Evolutionary conservation across 139 green algal genomes (phyloP).

Genomic region (Chlorella ohadii): DNA sequence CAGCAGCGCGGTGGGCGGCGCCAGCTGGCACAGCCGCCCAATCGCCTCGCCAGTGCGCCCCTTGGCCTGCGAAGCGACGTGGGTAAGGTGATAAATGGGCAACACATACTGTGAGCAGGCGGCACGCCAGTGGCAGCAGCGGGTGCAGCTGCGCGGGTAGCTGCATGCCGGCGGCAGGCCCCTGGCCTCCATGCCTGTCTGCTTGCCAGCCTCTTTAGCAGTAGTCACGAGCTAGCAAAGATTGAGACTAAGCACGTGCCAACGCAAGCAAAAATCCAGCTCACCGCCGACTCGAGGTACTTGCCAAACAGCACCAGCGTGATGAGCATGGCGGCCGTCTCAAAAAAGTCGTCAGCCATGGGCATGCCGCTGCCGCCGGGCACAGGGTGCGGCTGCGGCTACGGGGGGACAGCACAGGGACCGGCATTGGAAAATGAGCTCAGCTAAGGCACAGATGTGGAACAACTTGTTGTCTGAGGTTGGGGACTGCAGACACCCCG

Average conservation of each 20-base stretch:
- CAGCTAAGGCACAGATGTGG: too few species aligned
- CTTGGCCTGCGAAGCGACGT: conserved; percentile 59
- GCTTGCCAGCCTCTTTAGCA: too few species aligned
- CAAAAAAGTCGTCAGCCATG: conserved; percentile 92
- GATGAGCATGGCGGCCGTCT: conserved; percentile 98
- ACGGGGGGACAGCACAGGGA: neutral
- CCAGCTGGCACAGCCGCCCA: conserved; percentile 79
- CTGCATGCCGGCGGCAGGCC: too few species aligned
- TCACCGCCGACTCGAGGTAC: conserved; percentile 48
- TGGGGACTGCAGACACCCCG: too few species aligned
- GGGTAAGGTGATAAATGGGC: too few species aligned
- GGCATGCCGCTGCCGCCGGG: conserved; percentile 1
- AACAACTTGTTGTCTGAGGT: neutral
- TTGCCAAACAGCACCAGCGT: conserved; percentile 94
- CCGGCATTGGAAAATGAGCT: neutral
- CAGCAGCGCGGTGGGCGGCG: conserved; percentile 79
- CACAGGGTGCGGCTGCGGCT: neutral
- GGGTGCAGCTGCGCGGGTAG: neutral
- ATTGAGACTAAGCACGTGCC: too few species aligned
- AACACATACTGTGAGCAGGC: too few species aligned
- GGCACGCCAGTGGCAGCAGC: neutral
- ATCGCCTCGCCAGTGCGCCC: conserved; percentile 88
- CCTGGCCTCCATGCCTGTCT: too few species aligned
- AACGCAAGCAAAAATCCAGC: too few species aligned
- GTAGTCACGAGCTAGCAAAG: too few species aligned